These are phyloP conservation scores for Colletotrichum phormii DNA, from an alignment of 2,329 filamentous ascomycete species.

Conservation along the genomic window DNA sequence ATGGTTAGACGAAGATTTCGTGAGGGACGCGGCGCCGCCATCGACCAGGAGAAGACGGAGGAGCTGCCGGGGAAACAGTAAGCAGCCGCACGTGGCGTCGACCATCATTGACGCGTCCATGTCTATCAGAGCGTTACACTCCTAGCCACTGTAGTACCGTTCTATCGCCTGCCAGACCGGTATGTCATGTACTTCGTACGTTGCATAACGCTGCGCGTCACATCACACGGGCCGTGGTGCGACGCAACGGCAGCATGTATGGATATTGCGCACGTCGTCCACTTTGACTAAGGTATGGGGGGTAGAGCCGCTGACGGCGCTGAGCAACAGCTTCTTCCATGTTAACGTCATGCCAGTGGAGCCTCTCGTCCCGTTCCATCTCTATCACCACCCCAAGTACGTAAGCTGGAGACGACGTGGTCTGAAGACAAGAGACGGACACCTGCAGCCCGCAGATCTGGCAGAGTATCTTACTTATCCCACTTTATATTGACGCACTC, in stretches of 20 bases:
- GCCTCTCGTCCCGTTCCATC: neutral
- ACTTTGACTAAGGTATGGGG: neutral
- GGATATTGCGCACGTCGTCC: neutral
- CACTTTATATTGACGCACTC: neutral
- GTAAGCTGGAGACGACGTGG: conserved; percentile 7
- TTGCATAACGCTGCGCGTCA: neutral
- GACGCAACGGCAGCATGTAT: neutral
- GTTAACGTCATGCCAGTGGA: neutral
- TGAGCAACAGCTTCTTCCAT: neutral
- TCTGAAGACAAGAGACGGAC: conserved; percentile 12
- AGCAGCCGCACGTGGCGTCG: conserved; percentile 12
- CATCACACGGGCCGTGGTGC: conserved; percentile 6
- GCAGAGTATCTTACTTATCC: neutral
- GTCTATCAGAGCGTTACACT: neutral
- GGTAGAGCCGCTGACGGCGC: too few relatives aligned
- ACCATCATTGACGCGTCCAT: neutral
- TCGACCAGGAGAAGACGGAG: neutral
- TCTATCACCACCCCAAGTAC: neutral
- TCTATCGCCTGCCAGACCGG: neutral
- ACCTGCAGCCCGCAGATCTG: neutral
- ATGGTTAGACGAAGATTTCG: neutral
- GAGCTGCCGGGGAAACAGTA: neutral
- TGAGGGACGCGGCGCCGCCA: neutral
- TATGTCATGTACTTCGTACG: neutral
- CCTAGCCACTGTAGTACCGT: neutral